Conservation (phyloP, 805 yeast genomes). For the Hanseniaspora singularis region DNA sequence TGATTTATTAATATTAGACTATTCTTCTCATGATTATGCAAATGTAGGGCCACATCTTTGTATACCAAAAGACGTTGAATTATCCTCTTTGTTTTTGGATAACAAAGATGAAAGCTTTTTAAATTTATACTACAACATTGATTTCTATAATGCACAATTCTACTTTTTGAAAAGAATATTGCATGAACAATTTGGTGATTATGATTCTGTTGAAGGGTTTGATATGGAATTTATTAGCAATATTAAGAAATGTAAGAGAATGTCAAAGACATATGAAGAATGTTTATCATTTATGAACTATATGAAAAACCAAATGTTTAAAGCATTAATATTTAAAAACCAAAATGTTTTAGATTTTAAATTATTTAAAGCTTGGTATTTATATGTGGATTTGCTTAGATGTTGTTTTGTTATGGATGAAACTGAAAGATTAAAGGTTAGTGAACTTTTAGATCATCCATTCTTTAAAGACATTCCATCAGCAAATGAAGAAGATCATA, state of each 20-base stretch:
- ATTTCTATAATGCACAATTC: conserved; percentile 11
- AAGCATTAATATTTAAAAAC: conserved; percentile 8
- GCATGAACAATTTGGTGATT: background rate
- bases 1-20: background rate
- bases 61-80: background rate
- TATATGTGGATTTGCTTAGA: conserved; percentile 57
- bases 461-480: conserved; percentile 64
- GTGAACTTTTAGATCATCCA: conserved; percentile 65
- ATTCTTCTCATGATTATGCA: background rate
- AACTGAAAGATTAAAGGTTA: conserved; percentile 55
- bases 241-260: background rate
- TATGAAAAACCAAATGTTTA: conserved; percentile 9
- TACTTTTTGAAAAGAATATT: conserved; percentile 7
- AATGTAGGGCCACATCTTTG: background rate
- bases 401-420: conserved; percentile 64
- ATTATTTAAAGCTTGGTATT: conserved; percentile 71
- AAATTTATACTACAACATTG: conserved; percentile 2
- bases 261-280: background rate
- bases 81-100: background rate
- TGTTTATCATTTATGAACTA: background rate
- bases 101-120: conserved; percentile 1
- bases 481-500: conserved; percentile 28
- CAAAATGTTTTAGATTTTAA: conserved; percentile 34
- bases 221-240: conserved; percentile 2
- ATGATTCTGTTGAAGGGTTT: conserved; percentile 3